Conservation (phyloP, 192 early-diverging fungal genomes). For the Dissophora globulifera region DNA sequence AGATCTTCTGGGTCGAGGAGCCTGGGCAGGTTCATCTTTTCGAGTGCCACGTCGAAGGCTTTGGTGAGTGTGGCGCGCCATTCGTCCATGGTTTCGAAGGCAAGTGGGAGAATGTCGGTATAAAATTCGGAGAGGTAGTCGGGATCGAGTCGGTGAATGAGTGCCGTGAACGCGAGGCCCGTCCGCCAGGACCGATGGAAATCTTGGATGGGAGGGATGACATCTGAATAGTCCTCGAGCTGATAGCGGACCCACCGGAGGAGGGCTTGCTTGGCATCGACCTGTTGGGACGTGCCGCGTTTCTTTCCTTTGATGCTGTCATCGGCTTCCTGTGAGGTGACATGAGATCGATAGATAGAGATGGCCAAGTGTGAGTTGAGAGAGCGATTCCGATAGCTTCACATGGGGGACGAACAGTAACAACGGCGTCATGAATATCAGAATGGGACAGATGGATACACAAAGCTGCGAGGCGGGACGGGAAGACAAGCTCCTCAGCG, state of each 20-base stretch:
- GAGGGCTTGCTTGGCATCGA: slow-evolving; percentile 61
- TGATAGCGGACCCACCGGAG: slow-evolving; percentile 64
- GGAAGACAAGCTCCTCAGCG: slow-evolving; percentile 5
- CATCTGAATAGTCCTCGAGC: slow-evolving; percentile 59
- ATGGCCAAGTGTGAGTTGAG: too few relatives aligned
- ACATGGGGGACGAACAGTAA: too few relatives aligned
- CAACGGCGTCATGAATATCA: too few relatives aligned
- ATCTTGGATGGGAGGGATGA: slow-evolving; percentile 63
- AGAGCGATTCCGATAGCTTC: too few relatives aligned
- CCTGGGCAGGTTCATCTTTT: slow-evolving; percentile 55
- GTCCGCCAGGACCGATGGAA: slow-evolving; percentile 64
- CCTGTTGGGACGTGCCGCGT: slow-evolving; percentile 32
- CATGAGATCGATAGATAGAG: too few relatives aligned
- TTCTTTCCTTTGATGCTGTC: slow-evolving; percentile 43
- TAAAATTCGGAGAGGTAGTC: slow-evolving; percentile 58
- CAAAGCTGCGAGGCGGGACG: slow-evolving; percentile 8
- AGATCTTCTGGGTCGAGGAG: slow-evolving; percentile 61
- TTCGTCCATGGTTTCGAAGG: slow-evolving; percentile 40
- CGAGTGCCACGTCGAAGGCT: slow-evolving; percentile 56
- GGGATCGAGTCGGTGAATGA: slow-evolving; percentile 61
- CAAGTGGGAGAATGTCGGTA: slow-evolving; percentile 34
- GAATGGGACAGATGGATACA: too few relatives aligned
- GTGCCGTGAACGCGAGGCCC: slow-evolving; percentile 61
- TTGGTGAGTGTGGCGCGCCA: slow-evolving; percentile 51
- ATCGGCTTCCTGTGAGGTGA: slow-evolving; percentile 23